These are phyloP conservation scores for Gossypium armourianum DNA, from an alignment of 441 rosid genomes.

Conservation along the genomic window DNA sequence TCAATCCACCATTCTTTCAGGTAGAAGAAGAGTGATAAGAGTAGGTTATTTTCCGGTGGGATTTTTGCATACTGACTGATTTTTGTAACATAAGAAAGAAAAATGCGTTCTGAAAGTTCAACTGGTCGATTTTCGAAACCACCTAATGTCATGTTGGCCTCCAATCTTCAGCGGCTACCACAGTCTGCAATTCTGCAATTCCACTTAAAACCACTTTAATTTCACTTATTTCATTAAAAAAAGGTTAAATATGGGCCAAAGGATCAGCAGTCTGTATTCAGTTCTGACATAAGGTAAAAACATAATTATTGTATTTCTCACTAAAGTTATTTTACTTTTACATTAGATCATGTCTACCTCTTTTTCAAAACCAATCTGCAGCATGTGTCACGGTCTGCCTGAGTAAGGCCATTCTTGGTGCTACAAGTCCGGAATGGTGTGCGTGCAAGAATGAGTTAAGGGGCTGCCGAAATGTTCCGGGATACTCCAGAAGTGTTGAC, in stretches of 20 bases:
- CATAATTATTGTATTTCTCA: not conserved
- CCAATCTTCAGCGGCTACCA: not conserved
- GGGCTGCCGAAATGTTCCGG: not conserved
- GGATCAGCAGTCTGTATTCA: not conserved
- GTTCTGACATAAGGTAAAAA: not conserved
- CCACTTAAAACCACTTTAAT: not conserved
- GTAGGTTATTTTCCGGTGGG: not conserved
- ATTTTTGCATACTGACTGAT: not conserved
- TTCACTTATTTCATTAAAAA: not conserved
- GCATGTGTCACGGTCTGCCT: not conserved
- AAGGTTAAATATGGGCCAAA: not conserved
- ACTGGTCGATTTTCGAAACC: not conserved
- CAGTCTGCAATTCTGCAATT: not conserved
- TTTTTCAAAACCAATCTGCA: not conserved
- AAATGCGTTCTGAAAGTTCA: not conserved
- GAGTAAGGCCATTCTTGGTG: not conserved
- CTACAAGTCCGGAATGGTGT: not conserved
- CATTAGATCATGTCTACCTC: not conserved
- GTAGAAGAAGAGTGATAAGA: not conserved
- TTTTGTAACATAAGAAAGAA: conserved; percentile 11
- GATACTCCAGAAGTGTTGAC: not conserved
- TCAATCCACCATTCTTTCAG: conserved; percentile 20
- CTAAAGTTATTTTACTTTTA: too few relatives aligned
- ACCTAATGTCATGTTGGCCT: too few relatives aligned
- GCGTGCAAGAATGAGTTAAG: not conserved